These are phyloP conservation scores for Crithidia bombi DNA, from an alignment of 208 protist species.

Conservation along the genomic window DNA sequence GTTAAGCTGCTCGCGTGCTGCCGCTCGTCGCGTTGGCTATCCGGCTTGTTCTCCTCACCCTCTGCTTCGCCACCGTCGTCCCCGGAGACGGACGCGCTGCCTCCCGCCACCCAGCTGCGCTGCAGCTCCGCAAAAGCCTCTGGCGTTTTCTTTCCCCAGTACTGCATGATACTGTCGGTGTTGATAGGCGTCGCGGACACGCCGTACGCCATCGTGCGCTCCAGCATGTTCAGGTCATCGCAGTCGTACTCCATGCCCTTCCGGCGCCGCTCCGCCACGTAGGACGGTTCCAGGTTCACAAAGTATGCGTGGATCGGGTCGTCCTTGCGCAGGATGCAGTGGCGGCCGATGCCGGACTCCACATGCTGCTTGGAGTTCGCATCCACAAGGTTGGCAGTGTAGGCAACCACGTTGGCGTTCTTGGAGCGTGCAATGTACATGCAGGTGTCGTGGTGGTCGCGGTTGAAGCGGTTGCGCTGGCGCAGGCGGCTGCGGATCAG, in stretches of 20 bases:
- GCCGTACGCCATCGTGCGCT: slow-evolving; percentile 82
- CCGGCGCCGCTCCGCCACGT: slow-evolving; percentile 52
- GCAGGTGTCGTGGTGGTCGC: slow-evolving; percentile 78
- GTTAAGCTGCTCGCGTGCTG: slow-evolving; percentile 3
- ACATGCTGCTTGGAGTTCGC: slow-evolving; percentile 20
- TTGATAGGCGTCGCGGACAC: slow-evolving; percentile 45
- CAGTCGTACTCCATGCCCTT: slow-evolving; percentile 51
- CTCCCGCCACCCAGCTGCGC: slow-evolving; percentile 11
- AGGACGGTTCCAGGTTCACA: slow-evolving; percentile 68
- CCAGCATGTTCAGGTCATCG: slow-evolving; percentile 70
- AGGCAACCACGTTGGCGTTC: slow-evolving; percentile 81
- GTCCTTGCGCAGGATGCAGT: slow-evolving; percentile 38
- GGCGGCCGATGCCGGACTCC: slow-evolving; percentile 36
- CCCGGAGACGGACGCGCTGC: not conserved
- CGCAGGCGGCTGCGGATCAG: slow-evolving; percentile 40
- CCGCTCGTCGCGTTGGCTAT: not conserved
- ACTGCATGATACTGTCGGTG: slow-evolving; percentile 19
- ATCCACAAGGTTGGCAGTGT: slow-evolving; percentile 57
- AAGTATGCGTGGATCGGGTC: slow-evolving; percentile 78
- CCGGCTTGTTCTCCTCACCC: not conserved
- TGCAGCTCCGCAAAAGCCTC: slow-evolving; percentile 23
- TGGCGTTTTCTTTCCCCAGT: slow-evolving; percentile 28
- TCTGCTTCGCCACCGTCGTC: not conserved
- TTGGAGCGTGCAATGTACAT: slow-evolving; percentile 85
- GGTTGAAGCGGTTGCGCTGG: slow-evolving; percentile 63